Percentiles rank a stretch among this genome's conserved stretches.
Conservation (phyloP, 2,329 filamentous ascomycete species). For the Drechslerella stenobrocha region DNA sequence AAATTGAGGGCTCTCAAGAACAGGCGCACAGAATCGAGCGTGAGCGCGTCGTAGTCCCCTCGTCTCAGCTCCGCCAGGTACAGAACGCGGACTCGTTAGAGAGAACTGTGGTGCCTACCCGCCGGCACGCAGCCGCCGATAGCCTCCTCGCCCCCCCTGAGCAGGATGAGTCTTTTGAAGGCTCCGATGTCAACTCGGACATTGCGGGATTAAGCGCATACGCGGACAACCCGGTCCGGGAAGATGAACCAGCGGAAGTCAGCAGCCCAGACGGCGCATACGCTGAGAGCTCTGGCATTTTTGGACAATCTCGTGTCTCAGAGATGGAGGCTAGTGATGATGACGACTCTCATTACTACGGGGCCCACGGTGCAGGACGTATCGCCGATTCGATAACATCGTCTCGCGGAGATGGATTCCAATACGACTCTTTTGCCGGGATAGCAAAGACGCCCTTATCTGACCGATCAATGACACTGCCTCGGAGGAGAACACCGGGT, state of each 20-base stretch:
- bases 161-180: constrained; percentile 35
- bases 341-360: constrained; percentile 28
- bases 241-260: constrained; percentile 46
- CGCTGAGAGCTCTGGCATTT: constrained; percentile 40
- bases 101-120: constrained; percentile 26
- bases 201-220: constrained; percentile 35
- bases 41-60: constrained; percentile 29
- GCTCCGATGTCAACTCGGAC: constrained; percentile 40
- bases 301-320: constrained; percentile 47
- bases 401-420: constrained; percentile 23
- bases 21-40: constrained; percentile 38
- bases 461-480: constrained; percentile 38
- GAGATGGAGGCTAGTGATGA: constrained; percentile 37
- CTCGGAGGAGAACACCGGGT: constrained; percentile 35
- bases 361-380: constrained; percentile 19
- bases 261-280: constrained; percentile 49
- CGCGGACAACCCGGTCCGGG: constrained; percentile 26
- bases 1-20: constrained; percentile 47
- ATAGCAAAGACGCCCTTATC: constrained; percentile 36
- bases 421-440: constrained; percentile 39
- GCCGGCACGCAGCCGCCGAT: constrained; percentile 23
- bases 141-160: constrained; percentile 39
- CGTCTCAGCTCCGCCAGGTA: constrained; percentile 39
- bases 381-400: constrained; percentile 35
- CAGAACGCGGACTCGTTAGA: constrained; percentile 40